These are phyloP conservation scores for Triticum dicoccoides DNA, from an alignment of 176 grass and related monocot genomes.

Conservation along the genomic window DNA sequence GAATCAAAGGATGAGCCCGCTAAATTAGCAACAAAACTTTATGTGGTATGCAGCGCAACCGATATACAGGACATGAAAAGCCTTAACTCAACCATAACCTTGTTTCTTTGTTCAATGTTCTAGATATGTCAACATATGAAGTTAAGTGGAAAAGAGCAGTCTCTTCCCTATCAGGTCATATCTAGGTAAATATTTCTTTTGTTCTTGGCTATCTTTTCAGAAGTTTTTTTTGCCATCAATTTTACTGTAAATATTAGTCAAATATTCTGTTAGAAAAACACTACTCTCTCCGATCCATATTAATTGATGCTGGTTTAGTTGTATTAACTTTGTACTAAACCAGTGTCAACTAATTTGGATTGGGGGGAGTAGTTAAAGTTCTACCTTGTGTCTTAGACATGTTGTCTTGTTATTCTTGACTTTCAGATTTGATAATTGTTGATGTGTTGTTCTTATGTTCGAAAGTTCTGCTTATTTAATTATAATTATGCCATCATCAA, in stretches of 20 bases:
- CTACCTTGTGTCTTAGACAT: conserved; percentile 6
- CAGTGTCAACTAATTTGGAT: no score
- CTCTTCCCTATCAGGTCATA: conserved; percentile 97
- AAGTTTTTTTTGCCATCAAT: neutral
- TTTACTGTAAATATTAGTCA: neutral
- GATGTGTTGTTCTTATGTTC: neutral
- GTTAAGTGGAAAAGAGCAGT: conserved; percentile 93
- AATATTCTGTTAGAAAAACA: neutral
- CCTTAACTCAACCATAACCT: conserved; percentile 10
- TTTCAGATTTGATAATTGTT: neutral
- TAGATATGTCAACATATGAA: conserved; percentile 99
- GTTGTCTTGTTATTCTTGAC: conserved; percentile 6
- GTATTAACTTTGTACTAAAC: no score
- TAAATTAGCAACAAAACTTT: conserved; percentile 97
- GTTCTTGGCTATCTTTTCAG: conserved; percentile 6
- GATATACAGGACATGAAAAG: neutral
- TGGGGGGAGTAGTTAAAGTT: neutral
- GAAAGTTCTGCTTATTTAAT: neutral
- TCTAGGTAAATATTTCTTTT: conserved; percentile 58
- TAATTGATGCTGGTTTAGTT: no score
- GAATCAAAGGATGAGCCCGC: conserved; percentile 94
- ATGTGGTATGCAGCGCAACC: conserved; percentile 57
- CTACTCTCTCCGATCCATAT: neutral
- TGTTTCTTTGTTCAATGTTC: conserved; percentile 20
- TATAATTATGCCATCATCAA: neutral